These are phyloP conservation scores for Moricandia moricandioides DNA, from an alignment of 345 rosid genomes.

Conservation along the genomic window DNA sequence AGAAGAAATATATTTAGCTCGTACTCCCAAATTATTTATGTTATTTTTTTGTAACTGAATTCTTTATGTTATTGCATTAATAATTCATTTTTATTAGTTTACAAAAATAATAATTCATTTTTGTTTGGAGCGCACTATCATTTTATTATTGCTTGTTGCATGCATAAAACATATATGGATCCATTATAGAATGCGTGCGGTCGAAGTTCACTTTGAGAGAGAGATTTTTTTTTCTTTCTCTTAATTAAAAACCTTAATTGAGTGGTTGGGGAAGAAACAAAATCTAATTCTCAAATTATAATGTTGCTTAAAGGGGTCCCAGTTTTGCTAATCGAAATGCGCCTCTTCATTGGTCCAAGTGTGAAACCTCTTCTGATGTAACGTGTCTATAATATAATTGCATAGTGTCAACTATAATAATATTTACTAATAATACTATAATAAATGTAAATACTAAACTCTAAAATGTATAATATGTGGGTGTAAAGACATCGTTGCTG, in stretches of 20 bases:
- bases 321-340: constrained; percentile 15
- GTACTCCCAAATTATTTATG: neutral
- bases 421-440: neutral
- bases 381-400: constrained; percentile 18
- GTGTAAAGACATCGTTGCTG: constrained; percentile 21
- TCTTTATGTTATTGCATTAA: neutral
- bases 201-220: neutral
- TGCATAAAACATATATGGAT: neutral
- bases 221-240: neutral
- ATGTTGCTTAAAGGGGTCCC: constrained; percentile 19
- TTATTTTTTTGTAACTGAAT: neutral
- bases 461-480: constrained; percentile 19
- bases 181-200: neutral
- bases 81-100: neutral
- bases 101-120: neutral
- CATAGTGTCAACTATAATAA: constrained; percentile 1
- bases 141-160: neutral
- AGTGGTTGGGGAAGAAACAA: constrained; percentile 34
- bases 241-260: neutral
- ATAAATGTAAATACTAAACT: neutral
- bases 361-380: constrained; percentile 29
- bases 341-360: constrained; percentile 35
- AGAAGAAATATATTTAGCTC: constrained; percentile 2
- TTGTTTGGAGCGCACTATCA: neutral
- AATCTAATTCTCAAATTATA: constrained; percentile 25